phyloP scores from a whole-genome alignment of 2,329 filamentous ascomycete species.

The Epichloe scottii region DNA sequence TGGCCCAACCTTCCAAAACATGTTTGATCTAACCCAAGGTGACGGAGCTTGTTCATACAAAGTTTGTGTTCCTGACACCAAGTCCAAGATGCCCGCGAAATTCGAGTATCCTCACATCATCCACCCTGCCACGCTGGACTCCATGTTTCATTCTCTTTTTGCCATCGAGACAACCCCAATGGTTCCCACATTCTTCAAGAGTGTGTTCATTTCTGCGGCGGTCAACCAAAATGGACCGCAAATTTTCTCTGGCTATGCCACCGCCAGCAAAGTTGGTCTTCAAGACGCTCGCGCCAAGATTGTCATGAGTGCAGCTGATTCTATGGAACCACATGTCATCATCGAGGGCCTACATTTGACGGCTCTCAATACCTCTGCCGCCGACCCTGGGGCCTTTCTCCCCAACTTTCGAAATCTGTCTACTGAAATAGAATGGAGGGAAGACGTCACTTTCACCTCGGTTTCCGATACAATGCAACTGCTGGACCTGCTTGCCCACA shows the following conservation, averaged over 20 bases:
- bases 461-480: slow-evolving; percentile 14
- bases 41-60: slow-evolving; percentile 22
- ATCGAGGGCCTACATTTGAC: slow-evolving; percentile 34
- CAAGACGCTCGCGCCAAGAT: slow-evolving; percentile 31
- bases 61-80: slow-evolving; percentile 35
- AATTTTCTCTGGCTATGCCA: slow-evolving; percentile 30
- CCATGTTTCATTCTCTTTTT: slow-evolving; percentile 41
- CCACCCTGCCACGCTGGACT: slow-evolving; percentile 45
- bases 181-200: slow-evolving; percentile 34
- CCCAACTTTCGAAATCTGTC: slow-evolving; percentile 37
- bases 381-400: slow-evolving; percentile 25
- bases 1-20: slow-evolving; percentile 36
- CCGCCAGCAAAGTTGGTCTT: slow-evolving; percentile 21
- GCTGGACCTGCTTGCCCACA: slow-evolving; percentile 24
- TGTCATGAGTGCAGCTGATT: slow-evolving; percentile 26
- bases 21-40: slow-evolving; percentile 23
- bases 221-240: slow-evolving; percentile 19
- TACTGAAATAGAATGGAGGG: slow-evolving; percentile 34
- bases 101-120: slow-evolving; percentile 43
- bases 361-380: slow-evolving; percentile 16
- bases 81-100: slow-evolving; percentile 36
- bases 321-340: slow-evolving; percentile 24
- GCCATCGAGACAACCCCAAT: slow-evolving; percentile 32
- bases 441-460: slow-evolving; percentile 19
- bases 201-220: slow-evolving; percentile 31